Evolutionary conservation across 129 eudicot species (phyloP).

Genomic region (Ambrosia artemisiifolia): DNA sequence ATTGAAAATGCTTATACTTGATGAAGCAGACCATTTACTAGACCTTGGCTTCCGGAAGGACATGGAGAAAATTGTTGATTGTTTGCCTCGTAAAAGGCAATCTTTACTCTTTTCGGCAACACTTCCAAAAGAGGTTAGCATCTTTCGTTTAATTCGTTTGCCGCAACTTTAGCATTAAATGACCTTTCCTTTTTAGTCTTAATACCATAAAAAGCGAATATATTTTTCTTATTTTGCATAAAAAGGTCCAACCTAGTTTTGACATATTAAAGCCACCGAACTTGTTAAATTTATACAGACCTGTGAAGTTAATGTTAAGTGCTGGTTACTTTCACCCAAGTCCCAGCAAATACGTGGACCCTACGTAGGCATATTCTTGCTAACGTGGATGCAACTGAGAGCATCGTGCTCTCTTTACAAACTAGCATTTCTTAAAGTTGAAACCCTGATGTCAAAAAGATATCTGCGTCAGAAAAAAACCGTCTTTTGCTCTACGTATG

Average conservation of each 20-base stretch:
- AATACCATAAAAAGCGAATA: background rate
- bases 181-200: background rate
- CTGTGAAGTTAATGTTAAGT: background rate
- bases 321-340: background rate
- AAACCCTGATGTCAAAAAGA: background rate
- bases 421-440: background rate
- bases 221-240: background rate
- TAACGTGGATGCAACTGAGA: no score
- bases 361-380: background rate
- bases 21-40: slow-evolving; percentile 86
- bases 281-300: background rate
- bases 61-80: slow-evolving; percentile 85
- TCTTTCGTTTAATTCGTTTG: background rate
- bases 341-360: background rate
- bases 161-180: background rate
- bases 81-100: slow-evolving; percentile 91
- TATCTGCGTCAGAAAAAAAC: background rate
- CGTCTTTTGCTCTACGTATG: background rate
- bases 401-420: background rate
- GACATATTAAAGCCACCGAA: background rate
- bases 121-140: slow-evolving; percentile 80
- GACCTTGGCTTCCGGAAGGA: slow-evolving; percentile 93
- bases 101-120: slow-evolving; percentile 88
- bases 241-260: background rate
- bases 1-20: slow-evolving; percentile 78